phyloP scores from a whole-genome alignment of 1,139 yeast genomes.

The Lodderomyces beijingensis region DNA sequence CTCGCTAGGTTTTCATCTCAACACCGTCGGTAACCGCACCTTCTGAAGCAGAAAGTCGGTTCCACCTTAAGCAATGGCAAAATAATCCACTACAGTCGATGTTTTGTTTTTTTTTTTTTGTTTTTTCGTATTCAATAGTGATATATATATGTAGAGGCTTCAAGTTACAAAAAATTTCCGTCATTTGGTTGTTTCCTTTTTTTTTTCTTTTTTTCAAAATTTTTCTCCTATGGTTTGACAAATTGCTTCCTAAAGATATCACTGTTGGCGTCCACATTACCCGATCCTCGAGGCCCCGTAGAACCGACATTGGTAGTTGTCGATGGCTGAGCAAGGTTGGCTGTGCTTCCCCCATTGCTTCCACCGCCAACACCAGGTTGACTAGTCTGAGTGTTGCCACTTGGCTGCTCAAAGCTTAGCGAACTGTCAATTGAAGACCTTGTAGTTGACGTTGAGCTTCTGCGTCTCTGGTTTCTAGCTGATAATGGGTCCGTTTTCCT shows the following conservation, averaged over 20 bases:
- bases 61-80: too few species aligned
- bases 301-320: background rate
- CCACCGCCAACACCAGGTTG: background rate
- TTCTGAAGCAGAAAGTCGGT: too few species aligned
- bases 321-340: background rate
- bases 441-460: conserved; percentile 51
- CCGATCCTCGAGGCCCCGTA: conserved; percentile 6
- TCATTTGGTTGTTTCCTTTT: too few species aligned
- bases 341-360: background rate
- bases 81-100: too few species aligned
- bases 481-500: conserved; percentile 70
- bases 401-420: conserved; percentile 9
- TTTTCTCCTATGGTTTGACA: conserved; percentile 10
- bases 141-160: too few species aligned
- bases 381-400: conserved; percentile 1
- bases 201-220: conserved; percentile 7
- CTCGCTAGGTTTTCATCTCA: too few species aligned
- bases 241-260: conserved; percentile 12
- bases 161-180: too few species aligned
- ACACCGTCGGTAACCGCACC: too few species aligned
- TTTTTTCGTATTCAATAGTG: too few species aligned
- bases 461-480: conserved; percentile 86
- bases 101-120: too few species aligned
- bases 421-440: conserved; percentile 32
- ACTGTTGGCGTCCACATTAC: conserved; percentile 7